Base-by-base conservation (phyloP, 345 rosid genomes). In the Psidium friedrichsthalianum region DNA sequence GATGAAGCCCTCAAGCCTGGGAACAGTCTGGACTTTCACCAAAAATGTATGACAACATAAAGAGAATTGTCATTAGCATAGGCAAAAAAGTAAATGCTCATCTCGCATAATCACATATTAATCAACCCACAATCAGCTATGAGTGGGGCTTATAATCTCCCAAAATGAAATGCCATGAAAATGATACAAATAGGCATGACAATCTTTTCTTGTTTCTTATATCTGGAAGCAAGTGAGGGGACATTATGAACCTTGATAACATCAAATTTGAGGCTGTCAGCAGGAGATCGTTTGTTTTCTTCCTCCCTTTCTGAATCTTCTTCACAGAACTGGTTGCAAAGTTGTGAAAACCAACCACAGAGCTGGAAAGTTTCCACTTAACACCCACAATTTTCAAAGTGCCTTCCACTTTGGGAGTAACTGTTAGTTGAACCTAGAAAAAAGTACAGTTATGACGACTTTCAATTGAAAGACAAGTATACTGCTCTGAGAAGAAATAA, bases 311-410 rank as follows among this genome's bases (percentile, higher is more conserved):
- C 56, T 89, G 80, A 88, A 83, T 92, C 91, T 91, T 92, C 90
- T 91, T 92, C 82, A 83, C 86, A 86, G 89, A 86, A 88, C 87
- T 87, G 59, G 91, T 86, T 44, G 90, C 93, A 86, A 97, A 97
- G 86, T 92, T 91, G 86, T 90, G 91, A 58, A 91, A 92, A 87
- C 99, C 96, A 88, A 90, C 90, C 49, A 96, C 91, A 59, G 95
- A 97, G 87, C 95, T 95, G 80, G 97, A 94, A 83, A 97, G 85
- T 90, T 94, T 94, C 99, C 99, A 97, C 88, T 95, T 93, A 83
- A 97, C 94, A 81, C 99, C 99, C 29, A 93, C 91, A 91, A 97
- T 92, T 89, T 90, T 97, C 74, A 97, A 94, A 89, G 84, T 86
- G 87, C 99, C 99, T 96, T 96, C 99, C 69, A 89, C 92, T 83